Percentiles rank a stretch among this genome's conserved stretches.
Conservation (phyloP, 352 stramenopile genomes). For the Pythium sp. region DNA sequence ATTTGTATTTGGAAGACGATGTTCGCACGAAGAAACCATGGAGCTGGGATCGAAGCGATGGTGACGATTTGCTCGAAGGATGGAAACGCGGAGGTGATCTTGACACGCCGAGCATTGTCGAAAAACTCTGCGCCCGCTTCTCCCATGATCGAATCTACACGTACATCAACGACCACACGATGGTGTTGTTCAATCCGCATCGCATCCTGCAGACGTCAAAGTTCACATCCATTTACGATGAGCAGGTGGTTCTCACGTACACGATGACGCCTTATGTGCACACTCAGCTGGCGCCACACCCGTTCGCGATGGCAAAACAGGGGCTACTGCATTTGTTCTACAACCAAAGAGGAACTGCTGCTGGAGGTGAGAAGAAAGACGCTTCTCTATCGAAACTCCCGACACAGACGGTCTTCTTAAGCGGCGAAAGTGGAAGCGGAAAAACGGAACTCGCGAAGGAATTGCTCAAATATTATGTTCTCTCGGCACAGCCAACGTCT, state of each 20-base stretch:
- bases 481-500: slow-evolving; percentile 45
- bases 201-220: slow-evolving; percentile 68
- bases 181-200: slow-evolving; percentile 71
- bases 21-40: slow-evolving; percentile 52
- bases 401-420: slow-evolving; percentile 42
- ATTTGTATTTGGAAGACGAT: slow-evolving; percentile 69
- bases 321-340: slow-evolving; percentile 49
- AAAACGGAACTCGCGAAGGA: slow-evolving; percentile 81
- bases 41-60: slow-evolving; percentile 39
- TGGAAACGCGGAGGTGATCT: not conserved
- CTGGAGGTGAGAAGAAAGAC: slow-evolving; percentile 1
- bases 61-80: slow-evolving; percentile 40
- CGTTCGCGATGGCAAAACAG: slow-evolving; percentile 74
- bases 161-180: slow-evolving; percentile 54
- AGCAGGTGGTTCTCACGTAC: slow-evolving; percentile 71
- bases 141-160: slow-evolving; percentile 55
- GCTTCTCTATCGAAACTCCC: not conserved
- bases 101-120: slow-evolving; percentile 9
- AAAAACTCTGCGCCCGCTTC: slow-evolving; percentile 37
- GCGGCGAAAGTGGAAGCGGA: slow-evolving; percentile 67
- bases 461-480: slow-evolving; percentile 72
- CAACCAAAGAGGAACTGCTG: not conserved
- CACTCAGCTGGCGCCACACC: slow-evolving; percentile 48
- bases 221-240: slow-evolving; percentile 83
- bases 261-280: slow-evolving; percentile 39